Evolutionary conservation across 2,329 filamentous ascomycete genomes (phyloP), one percentile per base, ranked within the genome.

Genomic region (Ceratocystis ficicola): DNA sequence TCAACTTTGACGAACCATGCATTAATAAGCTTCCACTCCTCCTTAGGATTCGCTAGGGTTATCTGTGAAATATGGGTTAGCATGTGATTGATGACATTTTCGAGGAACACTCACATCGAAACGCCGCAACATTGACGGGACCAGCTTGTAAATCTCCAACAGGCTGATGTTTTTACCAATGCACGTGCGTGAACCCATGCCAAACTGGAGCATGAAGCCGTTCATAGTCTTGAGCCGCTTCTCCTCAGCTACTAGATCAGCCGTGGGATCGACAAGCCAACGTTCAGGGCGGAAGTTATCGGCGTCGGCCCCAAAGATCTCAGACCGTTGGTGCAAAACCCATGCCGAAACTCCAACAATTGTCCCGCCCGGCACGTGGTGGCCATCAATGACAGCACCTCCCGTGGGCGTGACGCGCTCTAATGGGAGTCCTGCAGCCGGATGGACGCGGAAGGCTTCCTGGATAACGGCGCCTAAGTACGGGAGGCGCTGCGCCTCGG

Each of bases 391-490:
- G 55, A 74, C 81, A 28, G 80, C 78, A 8, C 87, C 87, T 22
- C 81, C 77, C 0, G 78, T 74, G 0, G 89, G 89, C 0, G 89
- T 86, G 59, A 92, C 78, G 68, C 89, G 82, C 74, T 93, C 89
- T 55, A 93, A 78, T 0, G 86, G 84, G 4, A 92, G 76, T 0
- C 88, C 89, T 0, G 86, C 81, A 0, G 88, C 87, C 0, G 89
- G 89, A 72, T 92, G 87, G 70, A 90, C 73, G 12, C 88, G 83
- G 76, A 92, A 89, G 3, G 86, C 83, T 73, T 94, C 89, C 71
- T 92, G 89, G 70, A 93, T 81, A 65, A 85, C 86, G 2, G 88
- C 89, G 71, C 91, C 87, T 5, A 94, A 82, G 73, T 92, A 94
- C 0, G 84, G 83, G 1, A 94, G 79, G 65, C 81, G 82, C 73